phyloP scores from a whole-genome alignment of 1,139 yeast genomes.

The Protomyces lactucae-debilis region DNA sequence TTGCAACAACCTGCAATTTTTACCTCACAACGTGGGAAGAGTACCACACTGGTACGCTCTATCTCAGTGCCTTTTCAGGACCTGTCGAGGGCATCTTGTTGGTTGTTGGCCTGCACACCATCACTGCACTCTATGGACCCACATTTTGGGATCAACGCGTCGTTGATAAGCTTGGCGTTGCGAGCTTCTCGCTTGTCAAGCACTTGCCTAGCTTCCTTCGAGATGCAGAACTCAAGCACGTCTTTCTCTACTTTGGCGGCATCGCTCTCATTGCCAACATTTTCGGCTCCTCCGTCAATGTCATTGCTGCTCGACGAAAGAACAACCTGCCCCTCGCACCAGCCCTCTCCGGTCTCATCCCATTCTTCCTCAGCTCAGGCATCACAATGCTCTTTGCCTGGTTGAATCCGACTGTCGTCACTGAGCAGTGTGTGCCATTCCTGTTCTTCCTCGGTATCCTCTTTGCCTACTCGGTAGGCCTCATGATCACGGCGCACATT shows the following conservation, averaged over 20 bases:
- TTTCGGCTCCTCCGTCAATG: conserved; percentile 45
- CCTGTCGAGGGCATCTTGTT: conserved; percentile 76
- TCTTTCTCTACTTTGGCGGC: conserved; percentile 17
- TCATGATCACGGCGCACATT: conserved; percentile 61
- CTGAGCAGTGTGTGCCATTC: conserved; percentile 54
- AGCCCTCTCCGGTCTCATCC: conserved; percentile 41
- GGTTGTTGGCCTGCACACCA: conserved; percentile 50
- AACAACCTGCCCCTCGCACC: conserved; percentile 40
- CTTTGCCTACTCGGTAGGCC: conserved; percentile 60
- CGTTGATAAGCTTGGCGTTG: conserved; percentile 32
- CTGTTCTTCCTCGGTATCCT: conserved; percentile 60
- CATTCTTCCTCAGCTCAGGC: conserved; percentile 37
- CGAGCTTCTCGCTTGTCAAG: neutral
- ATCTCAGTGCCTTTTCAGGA: conserved; percentile 63
- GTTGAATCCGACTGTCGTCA: conserved; percentile 38
- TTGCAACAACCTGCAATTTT: conserved; percentile 26
- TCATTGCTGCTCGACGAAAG: conserved; percentile 49
- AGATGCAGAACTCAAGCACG: conserved; percentile 9
- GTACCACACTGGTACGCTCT: conserved; percentile 56
- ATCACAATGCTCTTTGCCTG: conserved; percentile 40
- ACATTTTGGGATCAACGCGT: conserved; percentile 49
- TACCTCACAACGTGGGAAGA: conserved; percentile 62
- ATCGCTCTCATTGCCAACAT: conserved; percentile 20
- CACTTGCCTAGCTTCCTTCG: neutral
- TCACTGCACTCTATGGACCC: conserved; percentile 60